These are phyloP conservation scores for Coniosporium apollinis DNA, from an alignment of 495 filamentous ascomycete species.

Conservation along the genomic window DNA sequence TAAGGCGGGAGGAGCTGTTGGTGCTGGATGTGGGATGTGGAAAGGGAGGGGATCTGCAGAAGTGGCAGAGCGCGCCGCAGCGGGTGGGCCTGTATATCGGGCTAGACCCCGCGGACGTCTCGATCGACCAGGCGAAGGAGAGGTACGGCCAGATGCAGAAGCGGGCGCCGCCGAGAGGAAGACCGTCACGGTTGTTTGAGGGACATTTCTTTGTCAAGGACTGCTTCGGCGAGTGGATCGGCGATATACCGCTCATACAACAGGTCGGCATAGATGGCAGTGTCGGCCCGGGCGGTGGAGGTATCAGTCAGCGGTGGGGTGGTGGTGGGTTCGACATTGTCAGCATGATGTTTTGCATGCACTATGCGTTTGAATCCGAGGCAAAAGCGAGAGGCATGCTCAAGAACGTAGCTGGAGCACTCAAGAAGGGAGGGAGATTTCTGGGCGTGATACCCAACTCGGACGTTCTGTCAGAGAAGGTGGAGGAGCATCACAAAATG, in stretches of 20 bases:
- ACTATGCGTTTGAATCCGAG: constrained; percentile 90
- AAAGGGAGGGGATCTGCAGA: constrained; percentile 86
- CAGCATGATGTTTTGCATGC: constrained; percentile 98
- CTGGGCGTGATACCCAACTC: constrained; percentile 88
- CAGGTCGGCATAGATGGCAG: constrained; percentile 69
- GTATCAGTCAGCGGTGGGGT: constrained; percentile 39
- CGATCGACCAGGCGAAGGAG: constrained; percentile 74
- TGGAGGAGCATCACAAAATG: constrained; percentile 27
- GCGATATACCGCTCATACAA: constrained; percentile 56
- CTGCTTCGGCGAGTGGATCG: constrained; percentile 69
- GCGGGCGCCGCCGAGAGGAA: constrained; percentile 34
- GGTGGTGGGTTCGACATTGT: constrained; percentile 88
- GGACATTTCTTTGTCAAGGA: constrained; percentile 77
- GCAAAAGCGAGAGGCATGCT: constrained; percentile 81
- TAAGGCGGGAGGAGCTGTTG: constrained; percentile 37
- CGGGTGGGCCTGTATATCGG: constrained; percentile 79
- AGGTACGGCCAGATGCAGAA: constrained; percentile 54
- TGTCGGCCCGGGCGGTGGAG: constrained; percentile 39
- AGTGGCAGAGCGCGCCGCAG: constrained; percentile 86
- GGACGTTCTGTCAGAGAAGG: constrained; percentile 57
- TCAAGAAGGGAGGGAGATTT: constrained; percentile 89
- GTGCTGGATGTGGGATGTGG: constrained; percentile 93
- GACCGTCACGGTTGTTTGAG: constrained; percentile 47
- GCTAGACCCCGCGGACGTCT: constrained; percentile 79
- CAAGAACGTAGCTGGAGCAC: constrained; percentile 68